Percentiles rank a stretch among this genome's conserved stretches.
These are phyloP conservation scores for Diaporthe capsici DNA, from an alignment of 2,329 filamentous ascomycete genomes.

Conservation along the genomic window DNA sequence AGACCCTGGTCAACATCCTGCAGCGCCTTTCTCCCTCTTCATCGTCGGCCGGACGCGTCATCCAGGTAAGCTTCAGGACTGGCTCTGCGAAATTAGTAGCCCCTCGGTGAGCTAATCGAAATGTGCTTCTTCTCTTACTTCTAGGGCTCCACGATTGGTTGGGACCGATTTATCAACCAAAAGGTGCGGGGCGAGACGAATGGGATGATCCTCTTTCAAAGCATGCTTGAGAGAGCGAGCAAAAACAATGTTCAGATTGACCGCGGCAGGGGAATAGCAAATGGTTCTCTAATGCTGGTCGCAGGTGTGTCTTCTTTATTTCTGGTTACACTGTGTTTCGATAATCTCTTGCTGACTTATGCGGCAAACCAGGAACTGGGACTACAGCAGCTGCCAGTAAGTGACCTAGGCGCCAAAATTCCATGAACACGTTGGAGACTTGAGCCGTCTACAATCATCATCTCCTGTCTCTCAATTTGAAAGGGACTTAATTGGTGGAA, in stretches of 20 bases:
- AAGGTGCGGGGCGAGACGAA: slow-evolving; percentile 1
- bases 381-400: slow-evolving; percentile 20
- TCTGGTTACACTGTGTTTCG: too few relatives aligned
- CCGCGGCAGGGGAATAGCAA: slow-evolving; percentile 9
- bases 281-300: slow-evolving; percentile 15
- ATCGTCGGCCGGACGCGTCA: slow-evolving; percentile 9
- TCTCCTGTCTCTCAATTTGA: background rate
- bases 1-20: background rate
- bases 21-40: slow-evolving; percentile 8
- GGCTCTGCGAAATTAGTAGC: too few relatives aligned
- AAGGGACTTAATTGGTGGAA: background rate
- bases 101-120: background rate
- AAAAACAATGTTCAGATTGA: slow-evolving; percentile 6
- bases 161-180: slow-evolving; percentile 7
- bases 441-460: background rate
- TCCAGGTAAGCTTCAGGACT: background rate
- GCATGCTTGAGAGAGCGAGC: slow-evolving; percentile 17
- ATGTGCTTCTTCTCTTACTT: background rate
- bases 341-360: background rate
- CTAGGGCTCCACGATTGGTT: slow-evolving; percentile 1
- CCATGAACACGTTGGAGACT: background rate
- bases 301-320: background rate
- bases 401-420: background rate
- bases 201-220: slow-evolving; percentile 7
- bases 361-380: background rate